Base-by-base conservation (phyloP, 306 rosid species). In the Neltuma alba region DNA sequence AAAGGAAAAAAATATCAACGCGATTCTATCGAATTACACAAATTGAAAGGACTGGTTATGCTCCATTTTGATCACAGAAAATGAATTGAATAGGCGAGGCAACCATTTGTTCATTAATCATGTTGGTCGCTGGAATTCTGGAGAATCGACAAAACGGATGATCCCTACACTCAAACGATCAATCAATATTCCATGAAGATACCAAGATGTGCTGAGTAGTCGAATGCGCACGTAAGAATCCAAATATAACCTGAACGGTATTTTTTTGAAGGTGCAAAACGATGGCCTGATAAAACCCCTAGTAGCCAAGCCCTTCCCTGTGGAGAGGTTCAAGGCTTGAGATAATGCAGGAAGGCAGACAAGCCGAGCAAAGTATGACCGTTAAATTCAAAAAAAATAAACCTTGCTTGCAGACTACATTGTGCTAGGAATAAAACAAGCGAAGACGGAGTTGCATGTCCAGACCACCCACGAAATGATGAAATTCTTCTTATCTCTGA, bases 171-270 rank as follows among this genome's bases (percentile, higher is more conserved):
- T 63, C 11, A 63, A 31, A 33, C 23, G 20, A 63, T 7, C 20
- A 31, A 30, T 31, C 41, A n/a, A n/a, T n/a, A 31, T 63, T 36
- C 69, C 37, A 6, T 64, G 44, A 64, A 64, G 74, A 69, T 69
- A 6, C 74, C 74, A 69, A 69, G 11, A 40, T 25, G 36, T 25
- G 30, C 54, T 2, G 58, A 52, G 23, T 45, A 44, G 37, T 70
- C 37, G 71, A 66, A 66, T 66, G 48, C 18, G 13, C 40, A 30
- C 75, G 58, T 1, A 42, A 42, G 36, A 69, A 69, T 69, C 57
- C 55, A 23, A 25, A 10, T 20, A 34, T 65, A 33, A 27, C 21
- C 55, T 2, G 2, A 42, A 8, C 3, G 16, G 48, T 10, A 45
- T 45, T 12, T 13, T 45, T 45, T 45, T 14, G 52, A 20, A 45